Base-by-base conservation (phyloP, 2,329 filamentous ascomycete genomes). In the Phaeosphaeriaceae sp. region DNA sequence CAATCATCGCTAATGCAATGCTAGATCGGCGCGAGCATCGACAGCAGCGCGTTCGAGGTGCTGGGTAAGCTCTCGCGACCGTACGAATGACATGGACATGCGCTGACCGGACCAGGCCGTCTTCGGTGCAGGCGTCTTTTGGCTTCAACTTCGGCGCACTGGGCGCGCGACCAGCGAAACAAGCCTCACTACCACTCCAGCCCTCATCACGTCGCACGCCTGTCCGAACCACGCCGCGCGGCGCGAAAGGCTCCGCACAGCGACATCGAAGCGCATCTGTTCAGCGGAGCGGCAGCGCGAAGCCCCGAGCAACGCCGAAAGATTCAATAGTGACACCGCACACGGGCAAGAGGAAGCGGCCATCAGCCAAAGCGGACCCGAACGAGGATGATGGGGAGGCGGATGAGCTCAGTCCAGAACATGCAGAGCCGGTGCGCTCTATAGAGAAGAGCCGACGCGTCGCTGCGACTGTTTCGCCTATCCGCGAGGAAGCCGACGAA, bases 11-110 rank as follows among this genome's bases (percentile, higher is more conserved):
- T 50, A 24, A 50, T 11, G n/a, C 15, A 41, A 40, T 21, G 7
- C 21, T 62, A 83, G 82, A 80, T 72, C 82, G 83, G 73, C 79
- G 83, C 69, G 83, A 85, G 76, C 82, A 83, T 69, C 80, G 80
- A 69, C 81, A 82, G 70, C 84, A 85, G 82, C 84, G 84, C 74
- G 81, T 84, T 74, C 84, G 84, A 69, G 84, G 84, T 72, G 83
- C 84, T 71, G 84, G 80, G 83, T 85, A 82, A 70, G 82, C 69
- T 68, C 54, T 67, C 65, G 54, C 13, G 41, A 25, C 22, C n/a
- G 27, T 33, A 52, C 33, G 44, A 21, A 52, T n/a, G 45, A 41
- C 17, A 17, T 44, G 24, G 41, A 48, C 24, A 33, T 36, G 54
- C 51, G 57, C 68, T 73, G 55, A 79, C 60, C 61, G 21, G 36